phyloP scores from a whole-genome alignment of 78 protist species.

The Polysphondylium violaceum region DNA sequence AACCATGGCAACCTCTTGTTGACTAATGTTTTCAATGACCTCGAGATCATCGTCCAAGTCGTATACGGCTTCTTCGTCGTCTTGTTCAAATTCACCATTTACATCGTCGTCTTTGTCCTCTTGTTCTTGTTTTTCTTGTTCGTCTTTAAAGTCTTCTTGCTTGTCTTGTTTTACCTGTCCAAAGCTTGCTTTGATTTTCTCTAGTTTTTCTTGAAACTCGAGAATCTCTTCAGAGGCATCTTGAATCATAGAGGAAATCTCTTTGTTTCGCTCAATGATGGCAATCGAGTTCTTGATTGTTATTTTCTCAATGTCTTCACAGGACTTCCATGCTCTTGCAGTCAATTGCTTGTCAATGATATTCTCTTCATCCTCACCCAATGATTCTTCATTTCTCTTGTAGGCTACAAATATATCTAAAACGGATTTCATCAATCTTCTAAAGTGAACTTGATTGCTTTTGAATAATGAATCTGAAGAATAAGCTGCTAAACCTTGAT shows the following conservation, averaged over 20 bases:
- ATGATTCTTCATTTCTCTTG: conserved; percentile 33
- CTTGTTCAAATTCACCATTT: neutral
- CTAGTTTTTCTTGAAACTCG: conserved; percentile 10
- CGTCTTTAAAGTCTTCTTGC: neutral
- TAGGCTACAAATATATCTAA: conserved; percentile 1
- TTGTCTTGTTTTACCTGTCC: neutral
- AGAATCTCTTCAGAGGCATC: conserved; percentile 58
- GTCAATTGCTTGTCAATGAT: conserved; percentile 30
- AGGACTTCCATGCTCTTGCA: conserved; percentile 63
- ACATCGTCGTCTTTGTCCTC: conserved; percentile 23
- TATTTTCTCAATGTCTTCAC: conserved; percentile 44
- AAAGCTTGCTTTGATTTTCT: neutral
- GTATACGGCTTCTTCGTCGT: conserved; percentile 4
- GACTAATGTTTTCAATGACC: neutral
- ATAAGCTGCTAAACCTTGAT: conserved; percentile 41
- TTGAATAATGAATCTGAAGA: conserved; percentile 46
- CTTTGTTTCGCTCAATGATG: neutral
- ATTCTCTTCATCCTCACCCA: conserved; percentile 76
- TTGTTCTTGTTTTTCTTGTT: neutral
- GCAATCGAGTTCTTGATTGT: conserved; percentile 37
- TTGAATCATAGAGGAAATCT: conserved; percentile 10
- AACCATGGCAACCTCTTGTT: conserved; percentile 17
- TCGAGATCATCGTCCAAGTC: conserved; percentile 8
- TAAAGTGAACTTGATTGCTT: conserved; percentile 10
- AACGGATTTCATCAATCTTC: conserved; percentile 32